These are phyloP conservation scores for Crithidia sp. DNA, from an alignment of 208 protist species.

Conservation along the genomic window DNA sequence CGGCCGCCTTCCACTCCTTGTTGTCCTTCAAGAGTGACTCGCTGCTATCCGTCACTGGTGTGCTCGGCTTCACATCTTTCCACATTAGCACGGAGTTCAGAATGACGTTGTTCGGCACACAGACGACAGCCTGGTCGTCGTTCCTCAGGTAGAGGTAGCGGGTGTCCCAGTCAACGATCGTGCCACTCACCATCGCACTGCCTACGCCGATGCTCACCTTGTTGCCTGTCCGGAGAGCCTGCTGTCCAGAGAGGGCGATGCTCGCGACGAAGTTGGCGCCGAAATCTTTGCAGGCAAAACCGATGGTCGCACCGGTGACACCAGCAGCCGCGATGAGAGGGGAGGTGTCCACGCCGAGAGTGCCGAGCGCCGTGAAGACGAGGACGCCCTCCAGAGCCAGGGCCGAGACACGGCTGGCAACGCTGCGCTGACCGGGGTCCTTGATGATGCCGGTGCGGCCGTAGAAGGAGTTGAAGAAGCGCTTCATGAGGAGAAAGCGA, in stretches of 20 bases:
- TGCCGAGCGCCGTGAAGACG: constrained; percentile 71
- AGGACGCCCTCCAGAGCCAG: constrained; percentile 59
- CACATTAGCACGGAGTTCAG: constrained; percentile 77
- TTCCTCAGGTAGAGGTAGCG: constrained; percentile 80
- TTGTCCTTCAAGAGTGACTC: constrained; percentile 12
- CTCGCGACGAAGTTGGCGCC: constrained; percentile 84
- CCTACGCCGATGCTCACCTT: constrained; percentile 65
- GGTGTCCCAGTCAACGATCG: constrained; percentile 79
- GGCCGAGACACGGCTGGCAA: constrained; percentile 69
- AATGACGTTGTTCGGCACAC: constrained; percentile 78
- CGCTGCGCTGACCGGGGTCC: constrained; percentile 72
- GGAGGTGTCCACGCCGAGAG: constrained; percentile 74
- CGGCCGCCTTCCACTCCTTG: constrained; percentile 45
- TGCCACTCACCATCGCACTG: constrained; percentile 42
- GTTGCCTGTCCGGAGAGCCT: constrained; percentile 64
- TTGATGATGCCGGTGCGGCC: constrained; percentile 61
- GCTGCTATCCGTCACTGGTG: not conserved
- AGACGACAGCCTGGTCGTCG: constrained; percentile 49
- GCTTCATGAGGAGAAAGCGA: constrained; percentile 51
- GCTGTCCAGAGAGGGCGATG: constrained; percentile 71
- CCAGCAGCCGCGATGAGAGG: constrained; percentile 79
- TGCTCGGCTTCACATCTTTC: constrained; percentile 27
- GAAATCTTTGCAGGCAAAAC: constrained; percentile 87
- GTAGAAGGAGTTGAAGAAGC: constrained; percentile 84
- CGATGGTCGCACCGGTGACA: constrained; percentile 81